Base-by-base conservation (phyloP, 345 rosid genomes). In the Aquilaria sinensis region DNA sequence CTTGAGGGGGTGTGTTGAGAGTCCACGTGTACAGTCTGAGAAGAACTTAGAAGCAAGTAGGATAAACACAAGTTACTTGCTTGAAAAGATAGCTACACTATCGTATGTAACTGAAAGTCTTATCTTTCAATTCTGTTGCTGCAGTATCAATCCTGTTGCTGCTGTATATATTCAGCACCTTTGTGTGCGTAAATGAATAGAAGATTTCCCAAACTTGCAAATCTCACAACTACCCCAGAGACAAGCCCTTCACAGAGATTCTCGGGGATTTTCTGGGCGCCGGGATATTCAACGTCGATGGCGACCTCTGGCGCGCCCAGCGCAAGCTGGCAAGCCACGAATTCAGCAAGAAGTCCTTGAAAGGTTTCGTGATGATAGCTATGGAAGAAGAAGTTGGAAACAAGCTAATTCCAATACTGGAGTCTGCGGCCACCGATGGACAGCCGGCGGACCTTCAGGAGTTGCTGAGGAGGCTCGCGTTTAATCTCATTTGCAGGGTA, bases 181-280 rank as follows among this genome's bases (percentile, higher is more conserved):
- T n/a, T n/a, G n/a, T n/a, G n/a, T n/a, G n/a, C n/a, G n/a, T n/a
- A n/a, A n/a, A n/a, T n/a, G n/a, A n/a, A n/a, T n/a, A n/a, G n/a
- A n/a, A n/a, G n/a, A n/a, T n/a, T n/a, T n/a, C n/a, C n/a, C n/a
- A n/a, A n/a, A n/a, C n/a, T n/a, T n/a, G n/a, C n/a, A n/a, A n/a
- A n/a, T n/a, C n/a, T n/a, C n/a, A n/a, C n/a, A n/a, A n/a, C 80
- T 91, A 74, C 75, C 97, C 97, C 1, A 91, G 88, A 63, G 97
- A 96, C 52, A 80, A 80, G 79, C 94, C 94, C 54, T 91, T 91
- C 62, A 91, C 96, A 7, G 94, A 88, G 30, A 81, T 85, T 61
- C 86, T 91, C 0, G 88, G 85, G n/a, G 96, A 88, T 63, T 86
- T 88, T 57, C 86, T 90, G 15, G 96, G 97, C 14, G 67, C 59